A percentile compares a stretch with the other conserved stretches of the same genome.
phyloP scores from a whole-genome alignment of 2,329 filamentous ascomycete genomes.

The Torrubiella hemipterigena region DNA sequence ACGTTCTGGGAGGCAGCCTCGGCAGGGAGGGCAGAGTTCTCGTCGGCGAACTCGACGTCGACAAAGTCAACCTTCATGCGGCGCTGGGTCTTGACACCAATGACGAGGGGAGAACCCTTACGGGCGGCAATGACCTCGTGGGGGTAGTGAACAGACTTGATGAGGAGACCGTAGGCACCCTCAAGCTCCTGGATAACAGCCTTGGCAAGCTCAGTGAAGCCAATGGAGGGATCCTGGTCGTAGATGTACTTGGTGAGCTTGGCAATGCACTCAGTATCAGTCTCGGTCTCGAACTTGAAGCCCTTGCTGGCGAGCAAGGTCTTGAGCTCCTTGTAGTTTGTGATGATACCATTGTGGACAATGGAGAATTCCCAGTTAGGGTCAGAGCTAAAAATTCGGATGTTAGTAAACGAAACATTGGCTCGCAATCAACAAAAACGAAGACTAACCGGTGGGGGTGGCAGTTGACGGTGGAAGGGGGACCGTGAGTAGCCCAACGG shows the following conservation, averaged over 20 bases:
- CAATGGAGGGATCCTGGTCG: conserved; percentile 85
- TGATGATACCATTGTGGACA: conserved; percentile 99
- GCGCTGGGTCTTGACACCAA: conserved; percentile 91
- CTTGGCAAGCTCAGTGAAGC: conserved; percentile 94
- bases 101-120: conserved; percentile 94
- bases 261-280: conserved; percentile 97
- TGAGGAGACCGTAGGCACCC: conserved; percentile 89
- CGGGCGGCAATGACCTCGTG: conserved; percentile 96
- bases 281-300: conserved; percentile 98
- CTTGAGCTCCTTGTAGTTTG: conserved; percentile 99
- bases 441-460: conserved; percentile 98
- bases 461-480: conserved; percentile 90
- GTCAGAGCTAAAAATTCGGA: conserved; percentile 59
- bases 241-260: conserved; percentile 98
- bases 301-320: conserved; percentile 86
- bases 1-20: conserved; percentile 95
- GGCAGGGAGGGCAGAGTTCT: conserved; percentile 70
- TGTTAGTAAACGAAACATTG: not conserved
- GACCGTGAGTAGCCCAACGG: conserved; percentile 95
- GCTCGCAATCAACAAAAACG: no score
- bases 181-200: conserved; percentile 97
- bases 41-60: conserved; percentile 92
- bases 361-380: conserved; percentile 91
- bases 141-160: conserved; percentile 98
- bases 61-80: conserved; percentile 99